Base-by-base conservation (phyloP, 2,329 filamentous ascomycete genomes). In the Fusarium napiforme region DNA sequence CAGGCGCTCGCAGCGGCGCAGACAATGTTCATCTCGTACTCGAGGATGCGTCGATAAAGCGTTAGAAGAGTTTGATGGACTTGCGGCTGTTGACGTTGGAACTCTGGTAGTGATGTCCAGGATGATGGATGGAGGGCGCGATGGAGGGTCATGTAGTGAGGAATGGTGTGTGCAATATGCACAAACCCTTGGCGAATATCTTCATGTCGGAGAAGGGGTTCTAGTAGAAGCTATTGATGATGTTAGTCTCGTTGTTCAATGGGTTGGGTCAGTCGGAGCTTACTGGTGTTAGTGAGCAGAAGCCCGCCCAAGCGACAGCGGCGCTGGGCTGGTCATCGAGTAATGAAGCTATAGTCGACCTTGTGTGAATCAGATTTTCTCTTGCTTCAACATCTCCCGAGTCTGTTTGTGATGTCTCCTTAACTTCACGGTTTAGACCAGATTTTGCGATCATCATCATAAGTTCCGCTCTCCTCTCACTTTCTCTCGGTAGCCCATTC, bases 1-100 rank as follows among this genome's bases (percentile, higher is more conserved):
- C 81, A 83, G 16, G 79, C 77, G 64, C 80, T 81, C 7, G 81
- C 82, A 21, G 81, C 75, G 10, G 82, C 82, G 65, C 81, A 83
- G 15, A 83, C 79, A 72, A 79, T 81, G 59, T 83, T 83, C 82
- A 83, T 83, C 72, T 83, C 81, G 59, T 82, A 80, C 63, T 83
- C 82, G 32, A 83, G 77, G 9, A 82, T 75, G 19, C 71, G 75
- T 26, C 80, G 77, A 69, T 81, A 82, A 10, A 83, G 68, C 9
- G 70, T 69, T 4, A 79, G 28, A 15, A 83, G 62, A 14, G 64
- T 64, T 15, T 79, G 78, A 7, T 71, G 76, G 10, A 72, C 47
- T 6, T 73, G 59, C 5, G 72, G 64, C n/a, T 76, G 71, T 11
- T 76, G 67, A 12, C 65, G 49, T 19, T 74, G 72, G 50, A 78